A percentile compares a stretch with the other conserved stretches of the same genome.
Evolutionary conservation across 2,329 filamentous ascomycete species (phyloP).

Genomic region (Sarocladium kiliense): DNA sequence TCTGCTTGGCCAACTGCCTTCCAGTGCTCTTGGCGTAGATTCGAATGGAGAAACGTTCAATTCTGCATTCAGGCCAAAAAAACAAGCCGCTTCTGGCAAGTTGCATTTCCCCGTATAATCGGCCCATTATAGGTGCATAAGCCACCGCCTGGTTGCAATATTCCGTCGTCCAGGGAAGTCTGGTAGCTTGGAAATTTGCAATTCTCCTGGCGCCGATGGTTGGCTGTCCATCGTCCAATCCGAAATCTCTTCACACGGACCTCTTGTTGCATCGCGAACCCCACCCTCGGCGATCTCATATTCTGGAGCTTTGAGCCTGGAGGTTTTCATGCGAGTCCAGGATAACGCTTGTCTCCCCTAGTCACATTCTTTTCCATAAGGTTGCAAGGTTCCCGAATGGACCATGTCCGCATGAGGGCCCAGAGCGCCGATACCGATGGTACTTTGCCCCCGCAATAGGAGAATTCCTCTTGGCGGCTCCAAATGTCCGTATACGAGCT

Average conservation of each 20-base stretch:
- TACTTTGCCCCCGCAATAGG: neutral
- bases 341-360: neutral
- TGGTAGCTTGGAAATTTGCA: neutral
- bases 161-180: neutral
- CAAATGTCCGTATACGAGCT: constrained; percentile 3
- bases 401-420: neutral
- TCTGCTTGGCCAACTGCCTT: neutral
- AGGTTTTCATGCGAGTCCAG: neutral
- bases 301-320: neutral
- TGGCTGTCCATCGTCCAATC: neutral
- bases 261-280: neutral
- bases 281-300: constrained; percentile 5
- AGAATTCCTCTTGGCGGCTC: neutral
- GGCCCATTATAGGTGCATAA: neutral
- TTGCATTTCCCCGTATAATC: neutral
- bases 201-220: neutral
- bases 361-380: too few relatives aligned
- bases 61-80: neutral
- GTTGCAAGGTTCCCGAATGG: neutral
- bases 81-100: neutral
- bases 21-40: neutral
- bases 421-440: neutral
- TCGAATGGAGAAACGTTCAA: neutral
- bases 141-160: neutral
- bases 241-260: neutral